A percentile compares a stretch with the other conserved stretches of the same genome.
phyloP scores from a whole-genome alignment of 31 red algal genomes.

The Asparagopsis taxiformis region DNA sequence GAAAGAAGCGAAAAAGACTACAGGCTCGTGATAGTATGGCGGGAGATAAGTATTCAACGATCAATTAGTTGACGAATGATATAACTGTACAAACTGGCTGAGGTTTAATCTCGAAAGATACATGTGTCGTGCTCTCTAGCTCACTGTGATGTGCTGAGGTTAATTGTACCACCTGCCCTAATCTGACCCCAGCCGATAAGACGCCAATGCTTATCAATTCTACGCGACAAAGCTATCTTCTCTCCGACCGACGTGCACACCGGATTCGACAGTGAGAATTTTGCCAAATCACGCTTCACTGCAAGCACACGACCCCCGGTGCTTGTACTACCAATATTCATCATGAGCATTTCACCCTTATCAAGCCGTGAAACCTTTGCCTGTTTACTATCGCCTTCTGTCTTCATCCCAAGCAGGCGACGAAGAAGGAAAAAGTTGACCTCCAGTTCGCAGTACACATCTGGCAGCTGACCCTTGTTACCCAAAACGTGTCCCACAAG shows the following conservation, averaged over 20 bases:
- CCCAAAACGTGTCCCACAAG: constrained; percentile 96
- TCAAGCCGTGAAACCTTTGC: constrained; percentile 90
- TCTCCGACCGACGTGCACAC: constrained; percentile 95
- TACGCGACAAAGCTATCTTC: constrained; percentile 95
- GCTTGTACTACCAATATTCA: constrained; percentile 96
- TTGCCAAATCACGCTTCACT: constrained; percentile 94
- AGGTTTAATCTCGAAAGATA: not conserved
- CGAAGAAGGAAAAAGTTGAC: constrained; percentile 98
- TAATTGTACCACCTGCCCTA: constrained; percentile 69
- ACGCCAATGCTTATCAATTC: constrained; percentile 98
- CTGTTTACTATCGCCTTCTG: constrained; percentile 85
- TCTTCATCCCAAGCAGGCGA: constrained; percentile 94
- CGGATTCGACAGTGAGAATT: constrained; percentile 83
- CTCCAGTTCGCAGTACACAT: constrained; percentile 93
- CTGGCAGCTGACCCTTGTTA: constrained; percentile 84
- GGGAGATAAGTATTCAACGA: no score
- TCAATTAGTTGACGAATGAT: no score
- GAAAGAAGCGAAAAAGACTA: no score
- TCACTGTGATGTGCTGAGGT: constrained; percentile 25
- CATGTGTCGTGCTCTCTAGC: not conserved
- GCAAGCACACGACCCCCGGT: constrained; percentile 92
- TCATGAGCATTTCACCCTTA: constrained; percentile 94
- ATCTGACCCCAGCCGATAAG: constrained; percentile 99
- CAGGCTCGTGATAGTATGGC: no score
- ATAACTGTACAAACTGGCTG: no score